These are phyloP conservation scores for Podospora fimiseda DNA, from an alignment of 495 filamentous ascomycete species.

Conservation along the genomic window DNA sequence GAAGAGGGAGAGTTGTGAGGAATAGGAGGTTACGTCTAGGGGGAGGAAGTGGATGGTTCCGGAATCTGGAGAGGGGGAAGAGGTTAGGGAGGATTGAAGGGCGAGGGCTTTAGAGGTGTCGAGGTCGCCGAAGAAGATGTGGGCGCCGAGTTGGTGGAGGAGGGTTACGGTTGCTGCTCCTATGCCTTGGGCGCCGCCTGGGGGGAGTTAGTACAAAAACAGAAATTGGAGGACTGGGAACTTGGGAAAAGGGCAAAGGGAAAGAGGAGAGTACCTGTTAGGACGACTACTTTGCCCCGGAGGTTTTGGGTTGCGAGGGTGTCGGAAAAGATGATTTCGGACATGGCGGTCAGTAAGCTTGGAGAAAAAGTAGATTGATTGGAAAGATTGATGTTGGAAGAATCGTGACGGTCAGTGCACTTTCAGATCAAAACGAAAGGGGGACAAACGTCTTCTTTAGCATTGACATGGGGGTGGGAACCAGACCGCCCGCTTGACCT, in stretches of 20 bases:
- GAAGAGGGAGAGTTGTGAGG: conserved; percentile 19
- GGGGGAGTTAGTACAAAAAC: too few species aligned
- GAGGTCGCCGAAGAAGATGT: conserved; percentile 25
- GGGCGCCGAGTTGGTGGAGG: conserved; percentile 12
- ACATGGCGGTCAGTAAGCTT: conserved; percentile 8
- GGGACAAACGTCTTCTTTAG: neutral
- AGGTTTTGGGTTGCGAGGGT: conserved; percentile 1
- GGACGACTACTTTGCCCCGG: conserved; percentile 9
- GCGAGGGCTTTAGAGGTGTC: conserved; percentile 5
- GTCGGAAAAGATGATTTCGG: conserved; percentile 14
- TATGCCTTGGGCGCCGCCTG: conserved; percentile 28
- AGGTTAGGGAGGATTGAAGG: neutral
- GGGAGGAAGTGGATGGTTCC: conserved; percentile 9
- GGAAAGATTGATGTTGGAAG: neutral
- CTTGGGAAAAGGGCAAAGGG: neutral
- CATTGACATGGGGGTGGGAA: neutral
- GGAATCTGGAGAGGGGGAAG: neutral
- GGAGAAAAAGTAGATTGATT: neutral
- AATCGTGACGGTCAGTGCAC: too few species aligned
- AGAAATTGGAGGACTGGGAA: too few species aligned
- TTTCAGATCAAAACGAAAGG: too few species aligned
- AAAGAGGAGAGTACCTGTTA: conserved; percentile 12
- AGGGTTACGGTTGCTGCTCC: conserved; percentile 21
- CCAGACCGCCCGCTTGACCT: neutral
- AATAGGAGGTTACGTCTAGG: conserved; percentile 19